Conservation (phyloP, 2,329 filamentous ascomycete genomes). For the Chaetomium olivaceum region DNA sequence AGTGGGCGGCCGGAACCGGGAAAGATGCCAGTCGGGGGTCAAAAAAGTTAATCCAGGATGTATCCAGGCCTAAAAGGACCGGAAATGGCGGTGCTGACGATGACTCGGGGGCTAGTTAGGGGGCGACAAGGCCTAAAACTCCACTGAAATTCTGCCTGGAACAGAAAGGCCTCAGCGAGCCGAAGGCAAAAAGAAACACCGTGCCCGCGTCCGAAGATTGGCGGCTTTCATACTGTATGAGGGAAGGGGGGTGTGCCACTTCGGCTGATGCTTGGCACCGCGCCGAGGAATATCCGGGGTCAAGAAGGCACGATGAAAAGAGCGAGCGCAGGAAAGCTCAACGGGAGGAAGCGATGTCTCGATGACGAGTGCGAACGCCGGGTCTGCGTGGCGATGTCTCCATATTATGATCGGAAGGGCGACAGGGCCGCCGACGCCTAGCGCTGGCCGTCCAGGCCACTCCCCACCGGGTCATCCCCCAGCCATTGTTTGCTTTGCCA, state of each 20-base stretch:
- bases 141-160: constrained; percentile 16
- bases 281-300: constrained; percentile 15
- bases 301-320: not conserved
- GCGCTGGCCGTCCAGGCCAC: not conserved
- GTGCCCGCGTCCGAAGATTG: constrained; percentile 7
- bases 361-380: not conserved
- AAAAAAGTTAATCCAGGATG: constrained; percentile 33
- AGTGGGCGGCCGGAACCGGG: constrained; percentile 16
- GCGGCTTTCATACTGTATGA: constrained; percentile 10
- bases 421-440: not conserved
- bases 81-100: constrained; percentile 23
- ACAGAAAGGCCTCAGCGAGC: constrained; percentile 6
- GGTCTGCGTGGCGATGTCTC: not conserved
- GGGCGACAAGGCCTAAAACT: constrained; percentile 22
- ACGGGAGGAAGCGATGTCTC: not conserved
- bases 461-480: not conserved
- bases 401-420: not conserved
- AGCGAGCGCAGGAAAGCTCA: not conserved
- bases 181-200: constrained; percentile 18
- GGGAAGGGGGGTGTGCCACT: not conserved
- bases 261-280: constrained; percentile 14
- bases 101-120: constrained; percentile 21
- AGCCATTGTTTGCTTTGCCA: constrained; percentile 9
- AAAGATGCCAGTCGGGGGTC: constrained; percentile 13
- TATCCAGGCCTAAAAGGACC: constrained; percentile 26